Conservation (phyloP, 768 basidiomycete species). For the Phaeotremella skinneri region DNA sequence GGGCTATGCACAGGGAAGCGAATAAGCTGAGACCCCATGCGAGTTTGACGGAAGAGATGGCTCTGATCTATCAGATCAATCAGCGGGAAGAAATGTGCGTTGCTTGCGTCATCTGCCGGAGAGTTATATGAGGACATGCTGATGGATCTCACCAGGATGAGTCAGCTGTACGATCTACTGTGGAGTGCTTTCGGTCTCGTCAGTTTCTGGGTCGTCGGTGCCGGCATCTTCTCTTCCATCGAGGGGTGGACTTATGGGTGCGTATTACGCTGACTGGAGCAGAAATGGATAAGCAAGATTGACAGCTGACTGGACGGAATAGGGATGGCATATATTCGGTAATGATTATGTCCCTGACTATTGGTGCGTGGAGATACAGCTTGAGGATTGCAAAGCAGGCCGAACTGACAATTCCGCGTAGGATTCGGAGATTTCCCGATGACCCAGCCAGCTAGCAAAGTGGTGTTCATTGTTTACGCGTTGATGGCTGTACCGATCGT, state of each 20-base stretch:
- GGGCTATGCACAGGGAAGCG: constrained; percentile 34
- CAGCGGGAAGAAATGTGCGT: constrained; percentile 45
- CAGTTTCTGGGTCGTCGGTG: constrained; percentile 50
- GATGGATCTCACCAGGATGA: constrained; percentile 21
- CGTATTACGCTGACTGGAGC: neutral
- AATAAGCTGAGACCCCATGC: constrained; percentile 31
- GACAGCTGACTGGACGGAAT: neutral
- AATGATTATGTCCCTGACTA: constrained; percentile 37
- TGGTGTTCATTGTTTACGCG: constrained; percentile 50
- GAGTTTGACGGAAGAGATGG: constrained; percentile 48
- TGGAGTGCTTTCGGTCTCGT: constrained; percentile 41
- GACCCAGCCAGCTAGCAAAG: constrained; percentile 32
- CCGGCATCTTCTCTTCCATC: constrained; percentile 46
- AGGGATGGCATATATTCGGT: constrained; percentile 46
- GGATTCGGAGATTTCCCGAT: constrained; percentile 51
- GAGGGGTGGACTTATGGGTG: constrained; percentile 51
- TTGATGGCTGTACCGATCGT: constrained; percentile 51
- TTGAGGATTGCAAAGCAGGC: neutral
- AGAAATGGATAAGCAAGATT: neutral
- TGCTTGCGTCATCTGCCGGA: neutral
- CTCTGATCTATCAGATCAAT: constrained; percentile 47
- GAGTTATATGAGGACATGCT: constrained; percentile 3
- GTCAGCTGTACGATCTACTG: constrained; percentile 44
- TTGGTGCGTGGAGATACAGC: constrained; percentile 2
- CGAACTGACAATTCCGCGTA: constrained; percentile 14